Evolutionary conservation across 805 yeast genomes (phyloP), one percentile per base, ranked within the genome.

Genomic region (Nakazawaea pomicola): DNA sequence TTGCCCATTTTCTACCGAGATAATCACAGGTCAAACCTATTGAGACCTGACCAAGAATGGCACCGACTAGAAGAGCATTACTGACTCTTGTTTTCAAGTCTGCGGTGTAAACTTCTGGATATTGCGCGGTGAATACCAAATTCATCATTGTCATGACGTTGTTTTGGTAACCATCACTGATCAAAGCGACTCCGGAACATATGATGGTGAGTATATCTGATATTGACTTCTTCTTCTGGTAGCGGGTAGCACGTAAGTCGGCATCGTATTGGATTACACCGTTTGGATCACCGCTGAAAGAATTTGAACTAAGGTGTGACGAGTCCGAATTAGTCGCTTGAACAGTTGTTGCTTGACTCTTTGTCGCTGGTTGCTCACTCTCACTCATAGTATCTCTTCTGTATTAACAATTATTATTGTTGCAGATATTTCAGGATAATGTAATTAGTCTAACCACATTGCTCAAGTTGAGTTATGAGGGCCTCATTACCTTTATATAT

Each of bases 121-220:
- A 74, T 46, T 64, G 53, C 14, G 54, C 49, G 8, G 78, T 62
- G 52, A 81, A 79, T 11, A 79, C 70, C 16, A 70, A 61, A 57
- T 82, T 83, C 49, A 72, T 51, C 81, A 81, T 79, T 4, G 86
- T 73, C 86, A 83, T 80, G 47, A 80, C 71, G 50, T 77, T 80
- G 54, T 83, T 83, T 56, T 80, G 87, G 58, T 83, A 83, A 4
- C 90, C 90, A 60, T 84, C 93, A 17, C 84, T 76, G 51, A 82
- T 75, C 54, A 84, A 68, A 0, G 90, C 93, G 48, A 76, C 80
- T 11, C 93, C 91, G 18, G 89, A 68, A 60, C 85, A 76, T 33
- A 78, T 53, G 46, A 83, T 76, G 41, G 79, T 61, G 48, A 68
- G 50, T 36, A 65, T 57, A 47, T 65, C 69, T 4, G 65, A 55